A percentile compares a stretch with the other conserved stretches of the same genome.
Conservation (phyloP, 176 grass and related monocot genomes). For the Rhynchospora breviuscula region DNA sequence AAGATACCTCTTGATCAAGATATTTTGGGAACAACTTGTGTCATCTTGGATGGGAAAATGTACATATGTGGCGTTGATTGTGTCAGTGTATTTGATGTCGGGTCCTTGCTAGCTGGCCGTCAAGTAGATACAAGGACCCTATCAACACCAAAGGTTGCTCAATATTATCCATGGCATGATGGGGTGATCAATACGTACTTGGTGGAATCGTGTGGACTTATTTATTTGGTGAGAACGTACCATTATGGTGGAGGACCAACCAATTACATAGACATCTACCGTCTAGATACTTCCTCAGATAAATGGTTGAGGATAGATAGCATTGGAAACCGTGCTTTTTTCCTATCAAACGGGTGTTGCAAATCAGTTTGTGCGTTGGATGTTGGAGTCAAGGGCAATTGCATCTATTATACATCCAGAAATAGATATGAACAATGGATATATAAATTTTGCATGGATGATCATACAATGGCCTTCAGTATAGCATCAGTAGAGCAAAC, state of each 20-base stretch:
- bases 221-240: neutral
- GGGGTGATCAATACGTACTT: neutral
- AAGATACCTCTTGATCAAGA: neutral
- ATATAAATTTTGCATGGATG: slow-evolving; percentile 2
- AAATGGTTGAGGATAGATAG: neutral
- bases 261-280: neutral
- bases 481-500: neutral
- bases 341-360: neutral
- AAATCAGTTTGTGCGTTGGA: neutral
- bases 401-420: neutral
- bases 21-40: neutral
- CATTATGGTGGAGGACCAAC: neutral
- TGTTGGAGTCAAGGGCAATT: neutral
- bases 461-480: neutral
- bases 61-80: neutral
- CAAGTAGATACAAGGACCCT: neutral
- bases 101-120: neutral
- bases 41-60: neutral
- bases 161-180: neutral
- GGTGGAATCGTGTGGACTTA: neutral
- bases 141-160: neutral
- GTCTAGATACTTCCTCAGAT: neutral
- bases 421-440: neutral
- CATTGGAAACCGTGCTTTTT: neutral
- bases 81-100: neutral